These are phyloP conservation scores for Ogataea nakhonphanomensis DNA, from an alignment of 805 yeast species.

Conservation along the genomic window DNA sequence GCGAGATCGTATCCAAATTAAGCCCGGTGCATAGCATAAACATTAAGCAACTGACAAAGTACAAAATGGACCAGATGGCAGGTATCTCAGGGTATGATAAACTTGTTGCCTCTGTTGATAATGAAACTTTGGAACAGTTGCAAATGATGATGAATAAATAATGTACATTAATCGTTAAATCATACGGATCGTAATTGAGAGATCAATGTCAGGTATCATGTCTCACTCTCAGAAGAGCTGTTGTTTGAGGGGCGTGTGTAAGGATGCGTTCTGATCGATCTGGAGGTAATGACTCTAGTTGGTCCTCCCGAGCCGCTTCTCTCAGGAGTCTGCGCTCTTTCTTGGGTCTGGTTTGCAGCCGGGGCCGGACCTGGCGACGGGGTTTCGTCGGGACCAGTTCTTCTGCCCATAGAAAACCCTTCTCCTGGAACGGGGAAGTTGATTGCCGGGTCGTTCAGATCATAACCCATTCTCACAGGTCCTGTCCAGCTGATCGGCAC, in stretches of 20 bases:
- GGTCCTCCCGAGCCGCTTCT: slow-evolving; percentile 18
- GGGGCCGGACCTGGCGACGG: neutral
- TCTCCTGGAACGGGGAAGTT: slow-evolving; percentile 27
- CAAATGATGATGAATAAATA: slow-evolving; percentile 20
- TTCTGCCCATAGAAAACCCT: slow-evolving; percentile 26
- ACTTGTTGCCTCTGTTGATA: slow-evolving; percentile 32
- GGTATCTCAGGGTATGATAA: slow-evolving; percentile 34
- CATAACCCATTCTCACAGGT: slow-evolving; percentile 19
- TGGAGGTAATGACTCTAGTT: slow-evolving; percentile 9
- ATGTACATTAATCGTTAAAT: slow-evolving; percentile 1
- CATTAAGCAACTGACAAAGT: slow-evolving; percentile 42
- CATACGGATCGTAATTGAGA: neutral
- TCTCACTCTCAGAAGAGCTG: slow-evolving; percentile 6
- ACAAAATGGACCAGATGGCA: slow-evolving; percentile 29
- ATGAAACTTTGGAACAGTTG: slow-evolving; percentile 32
- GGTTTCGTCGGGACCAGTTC: slow-evolving; percentile 24
- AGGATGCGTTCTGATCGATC: slow-evolving; percentile 16
- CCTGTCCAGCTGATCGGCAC: slow-evolving; percentile 32
- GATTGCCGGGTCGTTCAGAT: slow-evolving; percentile 25
- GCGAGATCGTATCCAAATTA: slow-evolving; percentile 31
- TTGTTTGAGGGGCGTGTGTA: slow-evolving; percentile 15
- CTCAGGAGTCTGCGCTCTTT: slow-evolving; percentile 6
- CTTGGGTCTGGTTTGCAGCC: slow-evolving; percentile 1
- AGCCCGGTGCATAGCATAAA: slow-evolving; percentile 58
- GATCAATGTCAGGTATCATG: neutral